These are phyloP conservation scores for Basipetospora chlamydospora DNA, from an alignment of 2,329 filamentous ascomycete genomes.

Conservation along the genomic window DNA sequence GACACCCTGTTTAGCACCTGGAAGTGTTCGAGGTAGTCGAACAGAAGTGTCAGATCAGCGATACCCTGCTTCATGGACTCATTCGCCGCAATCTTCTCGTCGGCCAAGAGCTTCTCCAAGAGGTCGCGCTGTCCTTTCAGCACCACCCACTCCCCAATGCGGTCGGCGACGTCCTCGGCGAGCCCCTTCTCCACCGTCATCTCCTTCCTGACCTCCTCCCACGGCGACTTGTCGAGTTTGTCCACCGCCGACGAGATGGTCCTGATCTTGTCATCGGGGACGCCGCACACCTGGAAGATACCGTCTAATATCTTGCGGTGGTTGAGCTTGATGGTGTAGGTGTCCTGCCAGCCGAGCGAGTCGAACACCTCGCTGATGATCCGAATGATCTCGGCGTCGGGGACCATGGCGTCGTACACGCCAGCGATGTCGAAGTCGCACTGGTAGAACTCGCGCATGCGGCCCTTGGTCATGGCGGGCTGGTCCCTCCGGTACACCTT, in stretches of 20 bases:
- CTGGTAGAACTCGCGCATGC: slow-evolving; percentile 94
- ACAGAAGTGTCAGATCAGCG: slow-evolving; percentile 65
- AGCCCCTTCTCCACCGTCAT: slow-evolving; percentile 91
- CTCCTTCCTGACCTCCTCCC: slow-evolving; percentile 79
- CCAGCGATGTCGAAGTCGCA: slow-evolving; percentile 96
- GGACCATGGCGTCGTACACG: slow-evolving; percentile 76
- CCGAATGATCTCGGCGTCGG: slow-evolving; percentile 77
- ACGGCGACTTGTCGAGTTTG: slow-evolving; percentile 71
- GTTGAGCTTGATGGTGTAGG: slow-evolving; percentile 75
- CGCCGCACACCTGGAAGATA: slow-evolving; percentile 80
- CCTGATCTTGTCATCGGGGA: slow-evolving; percentile 73
- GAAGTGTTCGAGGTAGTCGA: slow-evolving; percentile 70
- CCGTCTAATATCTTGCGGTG: slow-evolving; percentile 90
- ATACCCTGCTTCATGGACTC: slow-evolving; percentile 65
- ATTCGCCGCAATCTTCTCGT: slow-evolving; percentile 56
- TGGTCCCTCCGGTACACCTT: slow-evolving; percentile 51
- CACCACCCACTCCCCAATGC: slow-evolving; percentile 73
- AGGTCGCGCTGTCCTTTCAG: slow-evolving; percentile 63
- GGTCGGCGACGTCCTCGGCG: slow-evolving; percentile 61
- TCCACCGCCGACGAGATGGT: slow-evolving; percentile 87
- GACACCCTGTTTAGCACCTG: slow-evolving; percentile 59
- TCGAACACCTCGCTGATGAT: slow-evolving; percentile 43
- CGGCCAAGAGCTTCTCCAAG: slow-evolving; percentile 51
- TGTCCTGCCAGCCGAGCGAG: slow-evolving; percentile 27
- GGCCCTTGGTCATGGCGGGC: slow-evolving; percentile 66